Evolutionary conservation across 2,329 filamentous ascomycete genomes (phyloP).

Genomic region (Penicillium sp.): DNA sequence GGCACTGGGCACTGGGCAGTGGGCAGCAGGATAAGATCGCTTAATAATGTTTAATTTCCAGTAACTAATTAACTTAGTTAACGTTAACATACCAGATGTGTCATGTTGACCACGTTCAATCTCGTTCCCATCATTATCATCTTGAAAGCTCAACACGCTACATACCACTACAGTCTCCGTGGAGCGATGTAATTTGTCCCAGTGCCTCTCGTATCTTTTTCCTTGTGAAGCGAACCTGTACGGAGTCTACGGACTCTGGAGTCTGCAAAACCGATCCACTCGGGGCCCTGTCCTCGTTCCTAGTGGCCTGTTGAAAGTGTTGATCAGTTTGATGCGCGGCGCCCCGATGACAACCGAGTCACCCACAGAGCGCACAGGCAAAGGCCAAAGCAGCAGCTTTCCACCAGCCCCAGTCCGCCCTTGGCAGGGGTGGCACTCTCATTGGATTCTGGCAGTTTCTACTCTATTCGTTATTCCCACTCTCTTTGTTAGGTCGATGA

Average conservation of each 20-base stretch:
- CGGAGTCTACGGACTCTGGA: not conserved
- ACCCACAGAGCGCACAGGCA: not conserved
- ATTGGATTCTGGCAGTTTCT: constrained; percentile 9
- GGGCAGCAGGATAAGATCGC: not conserved
- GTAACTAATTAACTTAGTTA: no score
- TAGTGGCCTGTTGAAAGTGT: not conserved
- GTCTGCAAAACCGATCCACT: not conserved
- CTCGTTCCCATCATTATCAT: no score
- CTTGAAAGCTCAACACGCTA: no score
- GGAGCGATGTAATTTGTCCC: not conserved
- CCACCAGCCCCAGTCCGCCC: constrained; percentile 1
- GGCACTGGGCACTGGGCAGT: no score
- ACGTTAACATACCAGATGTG: no score
- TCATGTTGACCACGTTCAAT: not conserved
- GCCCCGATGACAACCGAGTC: not conserved
- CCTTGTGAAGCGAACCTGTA: not conserved
- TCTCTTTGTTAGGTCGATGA: constrained; percentile 9
- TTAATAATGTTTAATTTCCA: not conserved
- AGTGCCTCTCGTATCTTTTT: not conserved
- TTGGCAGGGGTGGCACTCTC: constrained; percentile 10
- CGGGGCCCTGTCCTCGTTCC: not conserved
- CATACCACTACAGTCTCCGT: not conserved
- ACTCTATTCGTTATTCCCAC: constrained; percentile 18
- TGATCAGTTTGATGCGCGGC: not conserved
- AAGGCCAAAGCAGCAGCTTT: not conserved